These are phyloP conservation scores for Skeletonema marinoi DNA, from an alignment of 108 stramenopile genomes.

Conservation along the genomic window DNA sequence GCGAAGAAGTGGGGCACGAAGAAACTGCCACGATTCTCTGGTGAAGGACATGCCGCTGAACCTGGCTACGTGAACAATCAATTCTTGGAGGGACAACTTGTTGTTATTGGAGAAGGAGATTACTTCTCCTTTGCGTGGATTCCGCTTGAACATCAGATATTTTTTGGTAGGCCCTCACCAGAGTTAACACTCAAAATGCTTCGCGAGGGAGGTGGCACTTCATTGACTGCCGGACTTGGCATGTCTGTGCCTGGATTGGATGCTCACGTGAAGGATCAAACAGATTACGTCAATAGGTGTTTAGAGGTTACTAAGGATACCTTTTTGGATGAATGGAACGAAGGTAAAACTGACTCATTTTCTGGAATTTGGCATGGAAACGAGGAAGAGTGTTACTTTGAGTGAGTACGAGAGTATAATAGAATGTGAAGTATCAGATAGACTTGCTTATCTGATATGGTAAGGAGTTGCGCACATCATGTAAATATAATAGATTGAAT, in stretches of 20 bases:
- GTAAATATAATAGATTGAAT: neutral
- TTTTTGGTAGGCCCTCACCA: constrained; percentile 80
- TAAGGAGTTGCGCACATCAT: neutral
- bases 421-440: neutral
- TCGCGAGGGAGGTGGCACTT: constrained; percentile 54
- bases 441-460: neutral
- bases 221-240: constrained; percentile 36
- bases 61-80: constrained; percentile 62
- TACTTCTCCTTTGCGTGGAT: constrained; percentile 88
- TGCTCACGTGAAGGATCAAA: constrained; percentile 55
- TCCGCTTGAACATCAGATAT: constrained; percentile 78
- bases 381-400: constrained; percentile 73
- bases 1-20: constrained; percentile 78
- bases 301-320: constrained; percentile 65
- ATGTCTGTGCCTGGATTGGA: constrained; percentile 42
- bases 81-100: constrained; percentile 82
- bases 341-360: constrained; percentile 53
- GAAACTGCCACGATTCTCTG: constrained; percentile 60
- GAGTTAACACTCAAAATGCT: constrained; percentile 61
- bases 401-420: constrained; percentile 30
- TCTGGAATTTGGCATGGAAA: constrained; percentile 76
- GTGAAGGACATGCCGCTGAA: constrained; percentile 74
- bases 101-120: constrained; percentile 72
- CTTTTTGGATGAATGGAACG: constrained; percentile 50
- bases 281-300: constrained; percentile 61